Base-by-base conservation (phyloP, 345 rosid species). In the Eucalyptus cloeziana region DNA sequence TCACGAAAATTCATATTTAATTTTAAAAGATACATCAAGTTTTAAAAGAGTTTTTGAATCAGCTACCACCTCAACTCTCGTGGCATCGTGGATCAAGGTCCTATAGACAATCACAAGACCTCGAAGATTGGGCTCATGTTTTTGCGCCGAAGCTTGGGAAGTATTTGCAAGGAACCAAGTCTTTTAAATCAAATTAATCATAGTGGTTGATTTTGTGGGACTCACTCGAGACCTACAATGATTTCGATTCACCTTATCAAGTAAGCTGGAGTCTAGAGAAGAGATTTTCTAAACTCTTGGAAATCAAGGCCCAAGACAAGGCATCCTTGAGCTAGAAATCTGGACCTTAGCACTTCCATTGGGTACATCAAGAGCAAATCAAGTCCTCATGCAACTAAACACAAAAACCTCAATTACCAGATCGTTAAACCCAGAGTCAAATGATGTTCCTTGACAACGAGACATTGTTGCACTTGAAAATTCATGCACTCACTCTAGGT, bases 401-500 rank as follows among this genome's bases (percentile, higher is more conserved):
- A 27, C 31, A 11, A 25, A 27, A 27, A 2, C n/a, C 64, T 25
- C 64, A 27, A 58, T 58, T 58, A 58, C 12, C 0, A 10, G 0
- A 56, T 25, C 6, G 1, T 4, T 11, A 24, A 2, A 25, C 15
- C 67, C 67, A 60, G 5, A 5, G 67, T 60, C n/a, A 60, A 25
- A 60, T 60, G 7, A 3, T 11, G 31, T 25, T 60, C 67, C n/a
- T 11, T 60, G 31, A 60, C 67, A 25, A 60, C 2, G 1, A 60
- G 31, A 25, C n/a, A 60, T 60, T 25, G 31, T 27, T 4, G 30
- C 64, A 25, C 7, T 60, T 27, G n/a, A 25, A 5, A 25, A 4
- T 27, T 12, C 30, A 24, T 11, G 64, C 31, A 25, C 15, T 60
- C 31, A 5, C 67, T 2, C 0, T 6, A 1, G 0, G 7, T 25